Percentiles rank a stretch among this genome's conserved stretches.
Conservation (phyloP, 495 filamentous ascomycete genomes). For the Sporormia fimetaria region DNA sequence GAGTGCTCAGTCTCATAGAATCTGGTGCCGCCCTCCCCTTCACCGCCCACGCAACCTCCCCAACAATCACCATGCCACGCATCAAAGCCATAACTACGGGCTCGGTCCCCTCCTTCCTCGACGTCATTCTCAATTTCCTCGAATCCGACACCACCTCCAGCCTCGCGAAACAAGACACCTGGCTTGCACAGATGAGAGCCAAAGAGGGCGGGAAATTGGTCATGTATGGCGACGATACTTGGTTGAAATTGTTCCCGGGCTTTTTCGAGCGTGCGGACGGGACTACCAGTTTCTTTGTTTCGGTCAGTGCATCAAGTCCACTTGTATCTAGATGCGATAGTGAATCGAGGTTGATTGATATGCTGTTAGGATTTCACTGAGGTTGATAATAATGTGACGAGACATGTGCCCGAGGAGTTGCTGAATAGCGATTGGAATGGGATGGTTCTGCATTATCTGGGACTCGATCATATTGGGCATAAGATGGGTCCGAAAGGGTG, state of each 20-base stretch:
- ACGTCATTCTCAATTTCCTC: slow-evolving; percentile 93
- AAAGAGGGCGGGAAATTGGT: slow-evolving; percentile 57
- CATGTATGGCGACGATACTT: slow-evolving; percentile 98
- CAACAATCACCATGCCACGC: slow-evolving; percentile 96
- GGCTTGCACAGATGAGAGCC: slow-evolving; percentile 82
- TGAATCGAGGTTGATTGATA: slow-evolving; percentile 6
- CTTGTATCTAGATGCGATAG: not conserved
- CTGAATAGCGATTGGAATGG: slow-evolving; percentile 74
- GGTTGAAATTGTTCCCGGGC: slow-evolving; percentile 89
- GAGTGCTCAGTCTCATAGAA: slow-evolving; percentile 58
- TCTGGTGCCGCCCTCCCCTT: slow-evolving; percentile 78
- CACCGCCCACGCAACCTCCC: slow-evolving; percentile 89
- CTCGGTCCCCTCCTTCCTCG: slow-evolving; percentile 89
- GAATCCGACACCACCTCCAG: slow-evolving; percentile 84
- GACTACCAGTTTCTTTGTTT: slow-evolving; percentile 95
- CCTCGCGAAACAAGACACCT: slow-evolving; percentile 80
- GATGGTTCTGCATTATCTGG: slow-evolving; percentile 89
- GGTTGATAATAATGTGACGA: slow-evolving; percentile 94
- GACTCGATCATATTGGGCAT: slow-evolving; percentile 94
- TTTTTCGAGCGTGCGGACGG: slow-evolving; percentile 80
- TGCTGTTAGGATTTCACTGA: slow-evolving; percentile 81
- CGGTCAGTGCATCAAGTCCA: slow-evolving; percentile 50
- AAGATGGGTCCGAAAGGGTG: slow-evolving; percentile 86
- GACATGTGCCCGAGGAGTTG: slow-evolving; percentile 72
- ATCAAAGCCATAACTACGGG: slow-evolving; percentile 97